Evolutionary conservation across 2,329 filamentous ascomycete species (phyloP), one percentile per base, ranked within the genome.

Genomic region (Biscogniauxia mediterranea): DNA sequence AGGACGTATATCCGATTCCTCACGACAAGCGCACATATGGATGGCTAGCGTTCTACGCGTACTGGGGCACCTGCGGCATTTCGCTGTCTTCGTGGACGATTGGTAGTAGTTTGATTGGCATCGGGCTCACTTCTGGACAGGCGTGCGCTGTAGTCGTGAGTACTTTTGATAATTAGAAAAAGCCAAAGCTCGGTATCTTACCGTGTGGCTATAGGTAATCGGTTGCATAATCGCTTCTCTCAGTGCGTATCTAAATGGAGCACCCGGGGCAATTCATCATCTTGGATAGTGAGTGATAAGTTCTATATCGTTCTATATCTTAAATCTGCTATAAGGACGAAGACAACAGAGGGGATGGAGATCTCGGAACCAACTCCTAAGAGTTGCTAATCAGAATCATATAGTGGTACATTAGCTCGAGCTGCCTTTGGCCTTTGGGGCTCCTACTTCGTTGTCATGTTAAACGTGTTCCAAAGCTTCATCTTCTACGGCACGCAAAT

Each of bases 21-120:
- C 59, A 53, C 50, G 59, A 64, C 49, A 64, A 64, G 50, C 56
- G 62, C 26, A 64, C 62, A 7, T 64, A 64, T 46, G 59, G 62
- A 25, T 64, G 59, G 62, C 46, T 64, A 23, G 46, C 59, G 2
- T 64, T 64, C 50, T 64, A 64, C 26, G 62, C 62, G 6, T 64
- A 61, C 51, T 64, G 62, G 62, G 62, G 62, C 7, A 64, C 62
- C 26, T 64, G 62, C 25, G 62, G 62, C 26, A 61, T 64, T n/a
- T 64, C 58, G 13, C 54, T 64, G 49, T 64, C 62, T 13, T 61
- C 58, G 19, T 64, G 62, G 62, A 64, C 62, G 25, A 59, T 61
- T 13, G 62, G 62, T 32, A 64, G 62, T 54, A 64, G 62, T 21
- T 20, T 64, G 13, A 59, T 64, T 15, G 62, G 62, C 17, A 64